Base-by-base conservation (phyloP, 371 early-diverging fungal genomes). In the Mucor saturninus region DNA sequence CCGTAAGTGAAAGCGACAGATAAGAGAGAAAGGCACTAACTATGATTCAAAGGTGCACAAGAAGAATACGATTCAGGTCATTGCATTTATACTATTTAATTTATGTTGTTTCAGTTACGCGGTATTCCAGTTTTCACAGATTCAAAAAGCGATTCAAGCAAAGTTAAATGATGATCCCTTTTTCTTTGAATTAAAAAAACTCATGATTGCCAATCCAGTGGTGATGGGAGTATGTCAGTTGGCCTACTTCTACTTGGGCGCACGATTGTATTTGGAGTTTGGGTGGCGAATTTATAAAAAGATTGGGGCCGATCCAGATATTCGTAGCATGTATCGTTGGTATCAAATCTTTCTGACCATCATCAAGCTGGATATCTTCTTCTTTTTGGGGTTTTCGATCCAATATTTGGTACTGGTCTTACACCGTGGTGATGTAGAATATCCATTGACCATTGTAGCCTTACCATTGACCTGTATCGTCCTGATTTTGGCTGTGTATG, bases 61-160 rank as follows among this genome's bases (percentile, higher is more conserved):
- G 37, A 83, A 90, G 74, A 95, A 96, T 74, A 95, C 93, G 0
- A 93, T 95, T 59, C 95, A 95, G 69, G 81, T 95, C 39, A 88
- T 95, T 63, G 93, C 90, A 4, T 89, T 93, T 59, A 80, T 94
- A 49, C 56, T 90, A 31, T 93, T 95, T 80, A 91, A 95, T 70
- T 56, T 90, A 21, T 89, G 88, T 71, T 87, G 87, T 39, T 87
- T 93, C 62, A 79, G 84, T 56, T 94, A 94, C 69, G 83, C 91
- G 0, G 84, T 92, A 28, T 93, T 96, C 67, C 90, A 86, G 55
- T 79, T 82, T 45, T 73, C 69, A 51, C 83, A 82, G 56, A 73
- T 82, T 8, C 53, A 65, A 56, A 71, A 68, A 9, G 76, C 76
- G 2, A 29, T 60, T 21, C 5, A 15, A 38, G 14, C 28, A 31